Evolutionary conservation across 257 asterid genomes (phyloP).

Genomic region (Ajuga chamaepitys): DNA sequence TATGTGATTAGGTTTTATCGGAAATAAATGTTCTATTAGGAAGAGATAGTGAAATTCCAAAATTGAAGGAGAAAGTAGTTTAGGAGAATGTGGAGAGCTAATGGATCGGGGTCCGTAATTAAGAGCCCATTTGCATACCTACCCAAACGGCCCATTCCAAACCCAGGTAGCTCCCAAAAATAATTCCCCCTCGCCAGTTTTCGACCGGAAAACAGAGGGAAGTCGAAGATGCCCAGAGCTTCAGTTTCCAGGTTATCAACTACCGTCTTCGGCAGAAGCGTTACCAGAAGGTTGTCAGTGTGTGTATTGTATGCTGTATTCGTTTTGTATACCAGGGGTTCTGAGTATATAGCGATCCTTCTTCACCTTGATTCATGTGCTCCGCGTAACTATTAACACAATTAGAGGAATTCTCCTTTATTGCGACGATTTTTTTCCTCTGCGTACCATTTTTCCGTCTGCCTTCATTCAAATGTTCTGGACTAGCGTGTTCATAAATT

Average conservation of each 20-base stretch:
- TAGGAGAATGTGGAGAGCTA: too few relatives aligned
- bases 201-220: slow-evolving; percentile 7
- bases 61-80: too few relatives aligned
- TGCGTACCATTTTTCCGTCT: not conserved
- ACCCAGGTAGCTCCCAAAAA: not conserved
- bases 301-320: not conserved
- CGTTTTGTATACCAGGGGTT: not conserved
- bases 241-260: slow-evolving; percentile 15
- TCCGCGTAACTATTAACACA: not conserved
- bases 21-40: too few relatives aligned
- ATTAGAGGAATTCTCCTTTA: not conserved
- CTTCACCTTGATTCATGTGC: not conserved
- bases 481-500: not conserved
- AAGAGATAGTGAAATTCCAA: too few relatives aligned
- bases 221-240: slow-evolving; percentile 14
- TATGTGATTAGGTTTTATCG: too few relatives aligned
- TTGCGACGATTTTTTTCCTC: not conserved
- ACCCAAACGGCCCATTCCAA: not conserved
- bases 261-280: slow-evolving; percentile 4
- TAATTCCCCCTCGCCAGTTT: not conserved
- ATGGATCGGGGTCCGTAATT: too few relatives aligned
- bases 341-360: not conserved
- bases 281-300: slow-evolving; percentile 14
- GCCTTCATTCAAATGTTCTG: not conserved
- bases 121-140: not conserved